Base-by-base conservation (phyloP, 1,139 yeast species). In the Saccharomyces hybrid region DNA sequence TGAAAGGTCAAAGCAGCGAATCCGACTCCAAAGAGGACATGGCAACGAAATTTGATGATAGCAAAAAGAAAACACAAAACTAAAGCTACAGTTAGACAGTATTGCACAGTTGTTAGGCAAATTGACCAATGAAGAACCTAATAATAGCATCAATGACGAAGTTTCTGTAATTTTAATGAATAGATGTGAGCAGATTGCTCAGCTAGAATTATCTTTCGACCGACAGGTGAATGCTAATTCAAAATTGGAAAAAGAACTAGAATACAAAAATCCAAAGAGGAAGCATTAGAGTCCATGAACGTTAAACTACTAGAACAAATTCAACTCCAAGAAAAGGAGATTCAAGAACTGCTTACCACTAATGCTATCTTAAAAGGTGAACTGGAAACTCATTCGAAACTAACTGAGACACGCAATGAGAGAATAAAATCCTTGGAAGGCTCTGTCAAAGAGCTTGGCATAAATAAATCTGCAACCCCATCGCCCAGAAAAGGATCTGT, bases 61-160 rank as follows among this genome's bases (percentile, higher is more conserved):
- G 74, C 53, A 78, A 77, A 56, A 73, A 59, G 73, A 78, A 50
- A 78, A 78, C 41, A 77, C 72, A 49, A 73, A 76, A 50, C 69
- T 81, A 48, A 78, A 77, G 54, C 68, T 67, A 49, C 76, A 78
- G 54, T 73, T 78, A 46, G 71, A 70, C 34, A 69, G 74, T 51
- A 67, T 78, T 56, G 71, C 73, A 52, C 61, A 63, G 26, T 56
- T 74, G 2, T 64, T 78, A 51, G 38, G 51, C 11, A 53, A 34
- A 9, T 29, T 38, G 27, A 48, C 47, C 44, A 29, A 21, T 16
- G 41, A 14, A 19, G 49, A 49, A 24, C 50, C 31, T 7, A 31
- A 47, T 16, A 38, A 53, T 12, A 16, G n/a, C 19, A 38, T 51
- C 7, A 31, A 47, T 2, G 56, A 49, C 16, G 42, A 52, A 29